Evolutionary conservation across 257 asterid genomes (phyloP).

Genomic region (Ajuga chamaepitys): DNA sequence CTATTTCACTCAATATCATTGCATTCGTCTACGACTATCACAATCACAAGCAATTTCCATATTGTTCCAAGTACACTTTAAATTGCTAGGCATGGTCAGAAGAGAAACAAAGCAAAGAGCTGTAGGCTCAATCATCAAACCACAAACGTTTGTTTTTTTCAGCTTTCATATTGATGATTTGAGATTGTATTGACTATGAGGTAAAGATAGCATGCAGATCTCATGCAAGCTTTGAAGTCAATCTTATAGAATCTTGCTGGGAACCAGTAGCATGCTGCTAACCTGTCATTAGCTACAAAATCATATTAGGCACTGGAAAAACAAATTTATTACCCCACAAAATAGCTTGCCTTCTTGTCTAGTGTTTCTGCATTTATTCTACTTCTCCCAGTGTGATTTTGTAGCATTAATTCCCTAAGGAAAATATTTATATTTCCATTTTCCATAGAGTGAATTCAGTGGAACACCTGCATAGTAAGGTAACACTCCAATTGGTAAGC

Average conservation of each 20-base stretch:
- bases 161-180: too few species aligned
- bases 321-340: background rate
- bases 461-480: background rate
- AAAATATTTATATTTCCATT: background rate
- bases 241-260: background rate
- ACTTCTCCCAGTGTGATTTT: background rate
- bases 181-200: background rate
- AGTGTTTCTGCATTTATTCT: background rate
- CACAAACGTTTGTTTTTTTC: too few species aligned
- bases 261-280: too few species aligned
- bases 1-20: background rate
- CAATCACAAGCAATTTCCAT: background rate
- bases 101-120: background rate
- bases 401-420: background rate
- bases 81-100: background rate
- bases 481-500: too few species aligned
- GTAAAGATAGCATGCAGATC: background rate
- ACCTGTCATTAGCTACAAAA: too few species aligned
- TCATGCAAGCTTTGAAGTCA: background rate
- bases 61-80: background rate
- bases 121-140: too few species aligned
- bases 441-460: too few species aligned
- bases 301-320: background rate
- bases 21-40: background rate
- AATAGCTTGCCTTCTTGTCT: background rate